Evolutionary conservation across 2,329 filamentous ascomycete genomes (phyloP).

Genomic region (Chlorencoelia australis): DNA sequence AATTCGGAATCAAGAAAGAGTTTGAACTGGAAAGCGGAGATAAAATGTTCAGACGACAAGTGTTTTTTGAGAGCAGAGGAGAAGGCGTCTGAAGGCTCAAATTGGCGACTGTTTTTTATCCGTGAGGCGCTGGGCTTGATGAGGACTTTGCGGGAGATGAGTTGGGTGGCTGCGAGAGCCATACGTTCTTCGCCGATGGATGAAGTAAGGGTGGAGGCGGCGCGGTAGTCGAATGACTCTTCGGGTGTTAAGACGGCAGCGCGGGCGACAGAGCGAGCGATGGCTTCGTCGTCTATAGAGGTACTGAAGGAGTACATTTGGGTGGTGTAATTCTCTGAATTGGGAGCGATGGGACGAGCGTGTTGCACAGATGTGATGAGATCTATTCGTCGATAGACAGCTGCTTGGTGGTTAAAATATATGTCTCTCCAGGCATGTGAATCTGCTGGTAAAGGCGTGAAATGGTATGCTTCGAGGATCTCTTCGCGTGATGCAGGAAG

Average conservation of each 20-base stretch:
- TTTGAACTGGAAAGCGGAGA: conserved; percentile 52
- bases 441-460: conserved; percentile 6
- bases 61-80: conserved; percentile 47
- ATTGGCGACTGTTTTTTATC: conserved; percentile 48
- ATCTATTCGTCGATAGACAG: conserved; percentile 28
- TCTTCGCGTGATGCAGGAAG: conserved; percentile 38
- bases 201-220: too few species aligned
- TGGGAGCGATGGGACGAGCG: conserved; percentile 25
- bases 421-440: conserved; percentile 24
- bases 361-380: conserved; percentile 36
- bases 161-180: too few species aligned
- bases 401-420: conserved; percentile 39
- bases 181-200: too few species aligned
- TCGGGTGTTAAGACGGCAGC: conserved; percentile 48
- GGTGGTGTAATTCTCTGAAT: background rate
- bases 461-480: conserved; percentile 34
- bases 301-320: too few species aligned
- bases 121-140: conserved; percentile 49
- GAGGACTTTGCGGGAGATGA: too few species aligned
- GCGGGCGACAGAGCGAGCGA: conserved; percentile 50
- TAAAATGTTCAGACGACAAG: conserved; percentile 43
- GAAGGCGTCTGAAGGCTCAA: too few species aligned
- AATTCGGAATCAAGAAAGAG: conserved; percentile 44
- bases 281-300: conserved; percentile 28
- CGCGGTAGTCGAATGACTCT: too few species aligned